A percentile compares a stretch with the other conserved stretches of the same genome.
These are phyloP conservation scores for Rhynchosporium agropyri DNA, from an alignment of 2,329 filamentous ascomycete genomes.

Conservation along the genomic window DNA sequence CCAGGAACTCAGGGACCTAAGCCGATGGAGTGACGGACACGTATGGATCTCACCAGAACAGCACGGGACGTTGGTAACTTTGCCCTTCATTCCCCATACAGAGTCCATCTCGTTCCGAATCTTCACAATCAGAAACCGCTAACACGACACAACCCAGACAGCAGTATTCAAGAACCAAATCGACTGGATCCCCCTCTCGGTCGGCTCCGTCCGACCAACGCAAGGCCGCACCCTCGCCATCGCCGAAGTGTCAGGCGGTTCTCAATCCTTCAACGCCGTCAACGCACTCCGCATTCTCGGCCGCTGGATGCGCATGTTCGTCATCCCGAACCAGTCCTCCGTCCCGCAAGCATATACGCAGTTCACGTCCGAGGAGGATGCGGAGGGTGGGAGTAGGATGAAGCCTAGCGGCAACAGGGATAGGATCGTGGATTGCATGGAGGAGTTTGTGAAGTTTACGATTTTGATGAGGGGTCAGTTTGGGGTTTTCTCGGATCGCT, in stretches of 20 bases:
- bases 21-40: conserved; percentile 67
- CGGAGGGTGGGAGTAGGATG: conserved; percentile 47
- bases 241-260: conserved; percentile 65
- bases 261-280: conserved; percentile 68
- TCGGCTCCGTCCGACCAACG: conserved; percentile 64
- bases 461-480: conserved; percentile 65
- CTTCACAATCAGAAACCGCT: background rate
- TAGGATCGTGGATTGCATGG: conserved; percentile 66
- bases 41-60: conserved; percentile 68
- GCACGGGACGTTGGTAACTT: conserved; percentile 51
- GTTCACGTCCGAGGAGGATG: background rate
- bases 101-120: background rate
- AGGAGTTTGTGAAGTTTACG: conserved; percentile 71
- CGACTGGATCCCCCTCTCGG: conserved; percentile 67
- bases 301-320: conserved; percentile 71
- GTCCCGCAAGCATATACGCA: conserved; percentile 47
- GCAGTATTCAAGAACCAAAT: conserved; percentile 72
- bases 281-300: conserved; percentile 67
- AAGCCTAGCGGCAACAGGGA: conserved; percentile 60
- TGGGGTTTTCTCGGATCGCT: conserved; percentile 63
- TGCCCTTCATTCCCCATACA: background rate
- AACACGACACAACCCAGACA: conserved; percentile 53
- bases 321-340: conserved; percentile 66
- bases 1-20: conserved; percentile 62
- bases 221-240: conserved; percentile 66